These are phyloP conservation scores for Euphorbia neoarborescens DNA, from an alignment of 441 rosid genomes.

Conservation along the genomic window DNA sequence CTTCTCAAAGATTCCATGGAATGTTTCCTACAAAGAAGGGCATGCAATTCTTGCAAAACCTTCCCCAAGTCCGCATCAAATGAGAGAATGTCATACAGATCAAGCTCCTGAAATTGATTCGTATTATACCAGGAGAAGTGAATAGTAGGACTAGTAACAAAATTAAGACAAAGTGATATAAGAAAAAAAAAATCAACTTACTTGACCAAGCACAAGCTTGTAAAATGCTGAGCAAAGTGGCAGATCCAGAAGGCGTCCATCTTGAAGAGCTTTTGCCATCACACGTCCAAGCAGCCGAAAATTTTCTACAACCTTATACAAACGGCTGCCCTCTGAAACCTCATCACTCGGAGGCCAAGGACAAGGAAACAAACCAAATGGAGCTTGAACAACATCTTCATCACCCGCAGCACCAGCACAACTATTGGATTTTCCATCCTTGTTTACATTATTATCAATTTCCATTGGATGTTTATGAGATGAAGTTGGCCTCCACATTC, in stretches of 20 bases:
- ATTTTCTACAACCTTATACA: constrained; percentile 66
- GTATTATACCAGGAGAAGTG: constrained; percentile 4
- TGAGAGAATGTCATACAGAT: constrained; percentile 72
- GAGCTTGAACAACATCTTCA: constrained; percentile 57
- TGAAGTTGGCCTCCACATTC: constrained; percentile 89
- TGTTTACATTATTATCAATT: constrained; percentile 48
- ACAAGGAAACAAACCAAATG: constrained; percentile 85
- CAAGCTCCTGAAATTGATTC: constrained; percentile 76
- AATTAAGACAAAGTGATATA: not conserved
- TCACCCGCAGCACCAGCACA: constrained; percentile 26
- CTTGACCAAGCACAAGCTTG: constrained; percentile 89
- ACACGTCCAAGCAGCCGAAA: constrained; percentile 94
- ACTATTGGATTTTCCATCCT: constrained; percentile 33
- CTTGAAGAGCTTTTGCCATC: constrained; percentile 99
- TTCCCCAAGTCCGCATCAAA: constrained; percentile 90
- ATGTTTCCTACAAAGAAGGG: constrained; percentile 71
- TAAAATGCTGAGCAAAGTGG: constrained; percentile 77
- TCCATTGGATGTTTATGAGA: constrained; percentile 45
- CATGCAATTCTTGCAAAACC: constrained; percentile 70
- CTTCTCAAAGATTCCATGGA: constrained; percentile 48
- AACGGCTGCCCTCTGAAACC: constrained; percentile 64
- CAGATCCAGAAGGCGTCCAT: constrained; percentile 90
- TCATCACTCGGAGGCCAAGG: constrained; percentile 84
- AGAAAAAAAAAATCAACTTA: constrained; percentile 28
- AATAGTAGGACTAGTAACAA: not conserved